Percentiles rank a stretch among this genome's conserved stretches.
Evolutionary conservation across 345 rosid genomes (phyloP).

Genomic region (Hibiscus syriacus): DNA sequence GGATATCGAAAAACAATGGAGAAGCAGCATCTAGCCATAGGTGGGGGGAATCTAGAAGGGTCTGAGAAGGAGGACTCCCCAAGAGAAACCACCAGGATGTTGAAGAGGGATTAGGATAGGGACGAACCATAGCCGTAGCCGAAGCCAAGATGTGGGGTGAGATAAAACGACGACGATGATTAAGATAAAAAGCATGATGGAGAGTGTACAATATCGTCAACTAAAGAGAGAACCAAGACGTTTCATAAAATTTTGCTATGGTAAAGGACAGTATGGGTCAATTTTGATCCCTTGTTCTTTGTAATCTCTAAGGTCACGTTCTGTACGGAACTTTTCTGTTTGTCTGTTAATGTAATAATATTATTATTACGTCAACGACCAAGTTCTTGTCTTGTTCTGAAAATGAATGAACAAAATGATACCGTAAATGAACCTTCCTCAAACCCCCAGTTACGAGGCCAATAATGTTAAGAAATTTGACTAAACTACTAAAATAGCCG

Average conservation of each 20-base stretch:
- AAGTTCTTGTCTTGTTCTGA: too few species aligned
- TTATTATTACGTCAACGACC: neutral
- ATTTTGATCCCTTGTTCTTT: slow-evolving; percentile 14
- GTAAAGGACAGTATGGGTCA: slow-evolving; percentile 4
- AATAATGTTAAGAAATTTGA: too few species aligned
- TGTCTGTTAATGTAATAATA: neutral
- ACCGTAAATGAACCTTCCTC: too few species aligned
- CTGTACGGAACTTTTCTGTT: neutral
- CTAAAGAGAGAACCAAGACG: slow-evolving; percentile 18
- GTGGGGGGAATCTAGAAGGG: slow-evolving; percentile 73
- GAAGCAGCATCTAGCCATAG: slow-evolving; percentile 65
- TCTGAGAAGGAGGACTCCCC: slow-evolving; percentile 92
- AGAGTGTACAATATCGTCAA: slow-evolving; percentile 27
- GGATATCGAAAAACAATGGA: slow-evolving; percentile 57
- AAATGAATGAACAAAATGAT: neutral
- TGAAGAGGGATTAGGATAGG: slow-evolving; percentile 70
- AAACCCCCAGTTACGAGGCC: too few species aligned
- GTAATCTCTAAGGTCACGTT: neutral
- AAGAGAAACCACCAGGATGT: slow-evolving; percentile 53
- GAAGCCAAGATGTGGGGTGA: slow-evolving; percentile 99
- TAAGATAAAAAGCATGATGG: slow-evolving; percentile 6
- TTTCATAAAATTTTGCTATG: slow-evolving; percentile 27
- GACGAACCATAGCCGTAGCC: slow-evolving; percentile 88
- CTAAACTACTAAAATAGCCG: too few species aligned
- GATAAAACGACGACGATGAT: slow-evolving; percentile 18